Percentiles rank a stretch among this genome's conserved stretches.
Evolutionary conservation across 2,329 filamentous ascomycete genomes (phyloP).

Genomic region (Exophiala xenobiotica): DNA sequence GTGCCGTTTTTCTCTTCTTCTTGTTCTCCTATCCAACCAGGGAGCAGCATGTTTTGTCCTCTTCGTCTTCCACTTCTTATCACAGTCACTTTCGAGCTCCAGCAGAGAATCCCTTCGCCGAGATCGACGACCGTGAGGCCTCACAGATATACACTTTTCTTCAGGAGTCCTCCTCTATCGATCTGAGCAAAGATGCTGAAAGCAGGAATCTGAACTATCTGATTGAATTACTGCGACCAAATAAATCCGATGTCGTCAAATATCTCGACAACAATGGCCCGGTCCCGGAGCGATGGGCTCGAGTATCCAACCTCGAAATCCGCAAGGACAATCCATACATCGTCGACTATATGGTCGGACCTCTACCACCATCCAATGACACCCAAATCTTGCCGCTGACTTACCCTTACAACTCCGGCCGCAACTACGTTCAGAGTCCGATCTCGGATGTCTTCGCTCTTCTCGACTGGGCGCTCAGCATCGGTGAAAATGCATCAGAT

Average conservation of each 20-base stretch:
- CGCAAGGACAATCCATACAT: slow-evolving; percentile 13
- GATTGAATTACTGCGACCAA: slow-evolving; percentile 50
- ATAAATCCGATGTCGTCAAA: slow-evolving; percentile 49
- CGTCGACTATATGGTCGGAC: slow-evolving; percentile 49
- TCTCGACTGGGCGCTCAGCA: slow-evolving; percentile 23
- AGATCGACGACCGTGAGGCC: slow-evolving; percentile 18
- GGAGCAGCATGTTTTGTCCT: neutral
- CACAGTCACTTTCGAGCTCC: slow-evolving; percentile 19
- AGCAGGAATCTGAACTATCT: slow-evolving; percentile 49
- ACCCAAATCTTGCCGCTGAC: slow-evolving; percentile 43
- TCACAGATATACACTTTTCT: slow-evolving; percentile 18
- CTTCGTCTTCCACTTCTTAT: slow-evolving; percentile 1
- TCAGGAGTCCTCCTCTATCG: slow-evolving; percentile 5
- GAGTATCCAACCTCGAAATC: slow-evolving; percentile 41
- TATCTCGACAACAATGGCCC: slow-evolving; percentile 43
- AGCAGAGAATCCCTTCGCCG: slow-evolving; percentile 18
- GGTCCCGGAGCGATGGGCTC: slow-evolving; percentile 45
- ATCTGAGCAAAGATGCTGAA: neutral
- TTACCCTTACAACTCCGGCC: slow-evolving; percentile 47
- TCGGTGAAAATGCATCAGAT: slow-evolving; percentile 28
- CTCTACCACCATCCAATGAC: slow-evolving; percentile 44
- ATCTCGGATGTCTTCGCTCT: slow-evolving; percentile 33
- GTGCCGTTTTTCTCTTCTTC: slow-evolving; percentile 20
- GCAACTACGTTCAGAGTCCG: slow-evolving; percentile 33
- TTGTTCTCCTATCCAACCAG: slow-evolving; percentile 1